A percentile compares a stretch with the other conserved stretches of the same genome.
Conservation (phyloP, 148 eudicot species). For the Spergularia marina region DNA sequence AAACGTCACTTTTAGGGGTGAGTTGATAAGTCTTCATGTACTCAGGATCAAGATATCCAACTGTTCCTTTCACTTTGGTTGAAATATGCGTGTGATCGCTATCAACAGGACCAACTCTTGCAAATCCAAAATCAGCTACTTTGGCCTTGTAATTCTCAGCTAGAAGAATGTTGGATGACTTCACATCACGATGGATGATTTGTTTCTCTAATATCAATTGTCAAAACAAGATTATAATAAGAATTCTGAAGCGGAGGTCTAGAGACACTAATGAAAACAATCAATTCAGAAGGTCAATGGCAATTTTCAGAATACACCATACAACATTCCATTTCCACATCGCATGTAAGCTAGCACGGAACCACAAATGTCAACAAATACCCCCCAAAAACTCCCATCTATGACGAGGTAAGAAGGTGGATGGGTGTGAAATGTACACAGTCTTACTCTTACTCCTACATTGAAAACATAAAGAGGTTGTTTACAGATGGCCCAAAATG, state of each 20-base stretch:
- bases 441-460: too few relatives aligned
- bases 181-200: slow-evolving; percentile 93
- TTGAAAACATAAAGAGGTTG: too few relatives aligned
- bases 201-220: slow-evolving; percentile 63
- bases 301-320: neutral
- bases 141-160: slow-evolving; percentile 78
- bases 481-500: too few relatives aligned
- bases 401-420: too few relatives aligned
- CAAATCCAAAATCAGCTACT: slow-evolving; percentile 99
- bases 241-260: neutral
- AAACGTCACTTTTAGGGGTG: slow-evolving; percentile 90
- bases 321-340: neutral
- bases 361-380: too few relatives aligned
- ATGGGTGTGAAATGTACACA: too few relatives aligned
- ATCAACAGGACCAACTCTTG: slow-evolving; percentile 72
- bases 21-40: slow-evolving; percentile 95
- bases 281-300: neutral
- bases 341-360: neutral
- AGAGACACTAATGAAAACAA: neutral
- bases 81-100: slow-evolving; percentile 71
- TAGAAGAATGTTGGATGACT: slow-evolving; percentile 91
- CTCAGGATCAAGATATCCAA: slow-evolving; percentile 96
- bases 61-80: slow-evolving; percentile 97
- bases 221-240: neutral
- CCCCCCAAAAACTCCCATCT: too few relatives aligned